Evolutionary conservation across 306 rosid genomes (phyloP), one percentile per base, ranked within the genome.

Genomic region (Citrullus mucosospermus): DNA sequence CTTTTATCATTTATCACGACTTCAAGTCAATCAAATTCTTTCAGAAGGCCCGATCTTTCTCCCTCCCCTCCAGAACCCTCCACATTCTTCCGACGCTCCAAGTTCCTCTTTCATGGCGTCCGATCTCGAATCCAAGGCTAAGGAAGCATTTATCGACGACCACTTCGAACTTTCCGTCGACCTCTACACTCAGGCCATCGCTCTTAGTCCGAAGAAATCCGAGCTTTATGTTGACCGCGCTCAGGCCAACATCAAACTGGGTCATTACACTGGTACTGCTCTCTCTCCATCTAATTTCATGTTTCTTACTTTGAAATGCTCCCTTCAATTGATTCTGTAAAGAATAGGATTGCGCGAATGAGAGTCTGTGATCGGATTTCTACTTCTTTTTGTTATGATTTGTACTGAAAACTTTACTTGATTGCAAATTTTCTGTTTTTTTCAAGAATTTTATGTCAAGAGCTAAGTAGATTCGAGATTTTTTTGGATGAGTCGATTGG

Each of bases 231-330:
- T 85, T 9, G 93, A 95, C 84, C 97, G 99, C 13, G 97, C 99
- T 3, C 99, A 95, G 85, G 97, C 97, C 82, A 85, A 95, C 84
- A 88, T 95, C 93, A 95, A 95, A 80, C 87, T 88, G 86, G 5
- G 17, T 16, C 82, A 83, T 82, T 85, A 72, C 82, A 86, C 97
- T 25, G 96, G 97, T 94, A 53, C 46, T 63, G 16, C 38, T 41
- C 16, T 48, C 8, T 41, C 11, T 55, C 57, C 57, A 6, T 54
- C 46, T 15, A n/a, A 3, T 50, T 74, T 32, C 17, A 8, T 80
- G 17, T 13, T 57, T 80, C 25, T 53, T 61, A 13, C 20, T 38
- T 28, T 32, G 25, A 6, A 11, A 16, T 51, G 22, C 13, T 20
- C 8, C 43, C 6, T 39, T 13, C 5, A 57, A 58, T 39, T 20